Base-by-base conservation (phyloP, 306 rosid species). In the Abrus precatorius region DNA sequence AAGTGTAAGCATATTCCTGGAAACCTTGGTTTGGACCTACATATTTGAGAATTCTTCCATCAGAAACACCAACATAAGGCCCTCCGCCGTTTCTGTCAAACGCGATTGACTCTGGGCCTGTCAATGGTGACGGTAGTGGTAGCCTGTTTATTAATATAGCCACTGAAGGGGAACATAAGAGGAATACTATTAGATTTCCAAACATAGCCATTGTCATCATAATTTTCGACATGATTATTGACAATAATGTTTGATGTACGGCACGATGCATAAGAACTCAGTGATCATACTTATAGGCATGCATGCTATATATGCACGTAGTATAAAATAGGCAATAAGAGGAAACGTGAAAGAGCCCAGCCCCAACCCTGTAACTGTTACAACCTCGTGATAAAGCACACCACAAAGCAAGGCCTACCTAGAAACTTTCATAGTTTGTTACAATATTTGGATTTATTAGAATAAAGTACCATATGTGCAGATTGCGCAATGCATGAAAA, bases 1-100 rank as follows among this genome's bases (percentile, higher is more conserved):
- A 30, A 53, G 85, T 77, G 84, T 32, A 77, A 45, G 78, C 85
- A 78, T 74, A 80, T 12, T 90, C 89, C n/a, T 8, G 5, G 30
- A 88, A 88, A n/a, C 63, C 36, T 0, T 32, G 28, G 1, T 10
- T 45, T 9, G 76, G 53, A 56, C 55, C 76, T 3, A 0, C 3
- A 27, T 78, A 84, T 79, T 72, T 86, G 0, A 88, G 43, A 40
- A 90, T 78, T 45, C 83, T 83, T 77, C 86, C 86, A 65, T 90
- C 93, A 28, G 88, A 82, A 41, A 48, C 75, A 59, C 87, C 64
- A 1, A 74, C 82, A 72, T 80, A 86, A 40, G 88, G 87, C 27
- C 88, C 91, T 77, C 13, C 75, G 12, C 84, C 84, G 1, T 36
- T 9, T 0, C 40, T 8, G 72, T 83, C 85, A 49, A 88, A 90